Base-by-base conservation (phyloP, 495 filamentous ascomycete genomes). In the Xylaria flabelliformis region DNA sequence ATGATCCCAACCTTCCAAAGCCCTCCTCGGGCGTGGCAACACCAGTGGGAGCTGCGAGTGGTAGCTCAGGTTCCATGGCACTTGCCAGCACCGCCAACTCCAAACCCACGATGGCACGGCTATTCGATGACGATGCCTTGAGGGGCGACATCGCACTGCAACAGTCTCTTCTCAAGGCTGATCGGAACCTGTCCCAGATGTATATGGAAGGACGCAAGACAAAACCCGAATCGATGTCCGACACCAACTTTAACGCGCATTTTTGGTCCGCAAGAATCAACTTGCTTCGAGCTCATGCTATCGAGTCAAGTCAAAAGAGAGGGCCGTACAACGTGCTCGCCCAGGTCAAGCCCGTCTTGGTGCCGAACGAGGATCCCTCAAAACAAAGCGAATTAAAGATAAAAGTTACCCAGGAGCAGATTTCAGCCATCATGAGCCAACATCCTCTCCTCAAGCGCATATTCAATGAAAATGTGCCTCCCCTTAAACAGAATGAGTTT, bases 241-340 rank as follows among this genome's bases (percentile, higher is more conserved):
- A 91, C 21, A 84, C 86, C 0, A 88, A 93, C 72, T 97, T 97
- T 78, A 91, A 93, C 73, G 84, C 90, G 1, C 95, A 97, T 79
- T 99, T 99, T 83, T 99, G 96, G 96, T 92, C 94, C 3, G 91
- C 92, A 5, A 86, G 97, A 24, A 84, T 94, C 44, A 93, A 92
- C 80, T 83, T 97, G 2, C 86, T 99, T 17, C 91, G 97, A 32
- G 92, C 94, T 0, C 93, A 97, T 83, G 95, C 93, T 15, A 94
- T 97, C 63, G 94, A 98, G 82, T 88, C 88, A 71, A 89, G 88
- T 73, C 96, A 99, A 82, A 91, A 88, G 72, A 88, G 91, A 66
- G 96, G 95, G 1, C 88, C 92, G 0, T 97, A 97, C 80, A 98
- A 99, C 75, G 94, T 98, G 6, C 84, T 99, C 3, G 93, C 96